Evolutionary conservation across 306 rosid species (phyloP).

Genomic region (Dryas octopetala): DNA sequence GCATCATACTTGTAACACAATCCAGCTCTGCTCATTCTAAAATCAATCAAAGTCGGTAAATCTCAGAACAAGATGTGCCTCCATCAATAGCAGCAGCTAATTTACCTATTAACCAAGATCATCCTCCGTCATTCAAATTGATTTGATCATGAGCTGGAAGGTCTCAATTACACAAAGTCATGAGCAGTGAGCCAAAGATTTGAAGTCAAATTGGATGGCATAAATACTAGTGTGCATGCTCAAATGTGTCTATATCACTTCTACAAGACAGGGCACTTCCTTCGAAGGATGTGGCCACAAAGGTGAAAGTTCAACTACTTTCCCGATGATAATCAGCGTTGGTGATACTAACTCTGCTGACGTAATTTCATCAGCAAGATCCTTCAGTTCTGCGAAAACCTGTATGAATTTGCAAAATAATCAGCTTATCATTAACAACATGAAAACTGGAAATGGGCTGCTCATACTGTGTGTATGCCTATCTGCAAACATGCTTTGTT

Average conservation of each 20-base stretch:
- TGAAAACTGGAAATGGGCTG: neutral
- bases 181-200: neutral
- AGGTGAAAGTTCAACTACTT: conserved; percentile 86
- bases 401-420: conserved; percentile 34
- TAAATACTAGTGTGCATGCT: neutral
- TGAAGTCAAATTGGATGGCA: conserved; percentile 8
- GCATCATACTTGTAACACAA: neutral
- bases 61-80: neutral
- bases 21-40: neutral
- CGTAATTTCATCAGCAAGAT: conserved; percentile 64
- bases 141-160: neutral
- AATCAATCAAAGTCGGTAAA: neutral
- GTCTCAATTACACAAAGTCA: neutral
- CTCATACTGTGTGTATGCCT: neutral
- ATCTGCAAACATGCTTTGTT: neutral
- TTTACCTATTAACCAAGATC: neutral
- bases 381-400: conserved; percentile 82
- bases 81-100: neutral
- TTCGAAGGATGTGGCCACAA: conserved; percentile 57
- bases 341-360: conserved; percentile 70
- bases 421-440: conserved; percentile 23
- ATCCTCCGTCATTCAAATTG: neutral
- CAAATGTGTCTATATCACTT: conserved; percentile 30
- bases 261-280: conserved; percentile 51
- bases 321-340: conserved; percentile 80